Evolutionary conservation across 2,329 filamentous ascomycete species (phyloP).

Genomic region (Alternaria solani): DNA sequence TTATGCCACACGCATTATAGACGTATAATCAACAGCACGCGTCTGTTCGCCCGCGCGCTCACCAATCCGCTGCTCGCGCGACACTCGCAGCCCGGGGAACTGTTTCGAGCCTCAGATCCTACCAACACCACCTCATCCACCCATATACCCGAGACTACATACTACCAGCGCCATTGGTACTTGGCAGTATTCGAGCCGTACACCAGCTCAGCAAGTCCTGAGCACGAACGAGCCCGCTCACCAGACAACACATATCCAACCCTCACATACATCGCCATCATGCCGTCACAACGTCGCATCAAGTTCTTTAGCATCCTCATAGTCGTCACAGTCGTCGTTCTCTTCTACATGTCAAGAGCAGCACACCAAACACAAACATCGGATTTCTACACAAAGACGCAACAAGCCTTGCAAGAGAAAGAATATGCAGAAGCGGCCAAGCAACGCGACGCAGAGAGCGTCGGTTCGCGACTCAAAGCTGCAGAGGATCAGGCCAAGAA

Average conservation of each 20-base stretch:
- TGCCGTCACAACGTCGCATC: constrained; percentile 66
- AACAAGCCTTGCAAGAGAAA: constrained; percentile 57
- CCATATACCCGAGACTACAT: background rate
- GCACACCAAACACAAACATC: constrained; percentile 61
- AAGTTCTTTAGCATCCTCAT: constrained; percentile 71
- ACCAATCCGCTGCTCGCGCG: background rate
- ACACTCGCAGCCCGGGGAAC: constrained; percentile 6
- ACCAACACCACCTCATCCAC: background rate
- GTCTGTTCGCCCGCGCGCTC: background rate
- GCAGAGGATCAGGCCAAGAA: constrained; percentile 75
- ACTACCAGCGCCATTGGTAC: background rate
- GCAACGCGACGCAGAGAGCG: constrained; percentile 63
- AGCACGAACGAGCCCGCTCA: constrained; percentile 5
- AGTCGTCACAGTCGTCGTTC: constrained; percentile 69
- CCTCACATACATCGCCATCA: constrained; percentile 22
- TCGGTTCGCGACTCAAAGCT: constrained; percentile 68
- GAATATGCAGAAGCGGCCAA: constrained; percentile 51
- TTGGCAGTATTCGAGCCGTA: background rate
- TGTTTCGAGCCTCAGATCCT: background rate
- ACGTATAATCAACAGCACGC: background rate
- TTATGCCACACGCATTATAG: background rate
- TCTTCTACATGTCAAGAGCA: constrained; percentile 76
- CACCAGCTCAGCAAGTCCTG: background rate
- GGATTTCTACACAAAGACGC: constrained; percentile 67
- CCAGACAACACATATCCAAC: constrained; percentile 16